Evolutionary conservation across 164 flowering plant genomes (phyloP), one percentile per base, ranked within the genome.

Genomic region (Paratinospora sagittata): DNA sequence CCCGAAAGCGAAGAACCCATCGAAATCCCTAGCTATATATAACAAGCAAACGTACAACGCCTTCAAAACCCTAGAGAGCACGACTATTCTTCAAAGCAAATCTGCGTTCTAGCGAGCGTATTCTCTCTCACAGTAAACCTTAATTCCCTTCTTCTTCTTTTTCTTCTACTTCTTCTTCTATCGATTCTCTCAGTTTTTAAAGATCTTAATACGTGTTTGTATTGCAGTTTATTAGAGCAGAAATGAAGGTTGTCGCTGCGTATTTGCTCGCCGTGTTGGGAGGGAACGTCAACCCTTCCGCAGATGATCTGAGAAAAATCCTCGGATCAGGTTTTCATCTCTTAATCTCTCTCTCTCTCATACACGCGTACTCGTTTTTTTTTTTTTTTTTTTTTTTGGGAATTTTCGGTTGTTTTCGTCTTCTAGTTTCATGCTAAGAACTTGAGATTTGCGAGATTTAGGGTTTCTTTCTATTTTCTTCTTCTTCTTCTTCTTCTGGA

Each of bases 181-280:
- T 19, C 17, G 24, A 0, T n/a, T 21, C 0, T 55, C 24, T 52
- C 1, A 55, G 26, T 17, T 0, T 17, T 47, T 16, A 5, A 21
- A 55, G 24, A 5, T 9, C 9, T 23, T 55, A 55, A 55, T n/a
- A 3, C 61, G 4, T 55, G 6, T 19, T 19, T 55, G 23, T 55
- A 9, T 19, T 55, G 64, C 26, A 61, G 64, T 63, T 24, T 63
- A 27, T 68, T 39, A 61, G 70, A 52, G 73, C 80, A 78, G 75
- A 78, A 65, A 90, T 90, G 96, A 90, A 90, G 93, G 77, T 86
- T 27, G 36, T 88, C 68, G 91, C 91, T 26, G 90, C 93, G 0
- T 90, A 85, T 60, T 81, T 90, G 85, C 82, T 90, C 21, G 89
- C 93, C 47, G 78, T 80, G 1, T 77, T 90, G 85, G 93, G 96